phyloP scores from a whole-genome alignment of 2,329 filamentous ascomycete species.

The Penicillium rolfsii region DNA sequence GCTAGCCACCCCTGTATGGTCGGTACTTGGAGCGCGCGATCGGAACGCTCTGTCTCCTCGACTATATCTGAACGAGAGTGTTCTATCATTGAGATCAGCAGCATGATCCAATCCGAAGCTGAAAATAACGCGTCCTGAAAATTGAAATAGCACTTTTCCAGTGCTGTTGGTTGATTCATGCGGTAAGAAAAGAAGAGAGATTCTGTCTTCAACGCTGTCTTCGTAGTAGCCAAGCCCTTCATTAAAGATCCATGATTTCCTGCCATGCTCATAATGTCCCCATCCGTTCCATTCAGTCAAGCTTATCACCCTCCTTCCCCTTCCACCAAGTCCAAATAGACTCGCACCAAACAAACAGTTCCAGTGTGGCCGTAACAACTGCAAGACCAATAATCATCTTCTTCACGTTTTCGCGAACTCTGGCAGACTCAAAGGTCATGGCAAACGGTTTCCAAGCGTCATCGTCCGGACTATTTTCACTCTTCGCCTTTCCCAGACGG shows the following conservation, averaged over 20 bases:
- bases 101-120: neutral
- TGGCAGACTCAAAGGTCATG: constrained; percentile 15
- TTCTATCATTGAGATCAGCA: neutral
- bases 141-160: neutral
- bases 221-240: neutral
- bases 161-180: neutral
- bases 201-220: neutral
- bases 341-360: constrained; percentile 15
- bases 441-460: constrained; percentile 4
- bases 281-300: neutral
- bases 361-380: constrained; percentile 1
- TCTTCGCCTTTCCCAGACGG: constrained; percentile 2
- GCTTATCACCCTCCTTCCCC: constrained; percentile 7
- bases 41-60: too few relatives aligned
- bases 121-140: neutral
- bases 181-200: neutral
- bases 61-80: neutral
- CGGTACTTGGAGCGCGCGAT: too few relatives aligned
- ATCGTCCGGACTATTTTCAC: neutral
- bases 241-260: neutral
- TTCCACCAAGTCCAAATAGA: constrained; percentile 20
- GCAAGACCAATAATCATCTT: constrained; percentile 9
- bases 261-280: neutral
- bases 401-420: constrained; percentile 13
- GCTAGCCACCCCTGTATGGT: neutral